These are phyloP conservation scores for cucumber (Cucumis sativus) DNA, from an alignment of 306 rosid genomes.

Conservation along the genomic window Cucumber_9930_V3 NC_026659.2:17840001-17840500, in stretches of 20 bases:
- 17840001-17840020: neutral
- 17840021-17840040: neutral
- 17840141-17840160: slow-evolving; percentile 62
- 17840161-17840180: slow-evolving; percentile 54
- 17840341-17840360: slow-evolving; percentile 56
- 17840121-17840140: slow-evolving; percentile 39
- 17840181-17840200: slow-evolving; percentile 53
- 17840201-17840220: slow-evolving; percentile 59
- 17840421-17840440: slow-evolving; percentile 46
- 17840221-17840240: slow-evolving; percentile 67
- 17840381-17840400: slow-evolving; percentile 54
- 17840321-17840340: slow-evolving; percentile 67
- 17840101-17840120: slow-evolving; percentile 35
- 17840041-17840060: slow-evolving; percentile 1
- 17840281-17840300: slow-evolving; percentile 56
- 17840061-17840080: slow-evolving; percentile 23
- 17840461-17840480: slow-evolving; percentile 60
- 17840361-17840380: slow-evolving; percentile 49
- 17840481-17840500: slow-evolving; percentile 71
- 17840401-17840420: slow-evolving; percentile 71
- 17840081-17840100: slow-evolving; percentile 42
- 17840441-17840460: slow-evolving; percentile 40
- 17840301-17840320: slow-evolving; percentile 71
- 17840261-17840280: slow-evolving; percentile 56
- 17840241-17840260: slow-evolving; percentile 53